A percentile compares a stretch with the other conserved stretches of the same genome.
These are phyloP conservation scores for Wickerhamomyces chambardii DNA, from an alignment of 805 yeast genomes.

Conservation along the genomic window DNA sequence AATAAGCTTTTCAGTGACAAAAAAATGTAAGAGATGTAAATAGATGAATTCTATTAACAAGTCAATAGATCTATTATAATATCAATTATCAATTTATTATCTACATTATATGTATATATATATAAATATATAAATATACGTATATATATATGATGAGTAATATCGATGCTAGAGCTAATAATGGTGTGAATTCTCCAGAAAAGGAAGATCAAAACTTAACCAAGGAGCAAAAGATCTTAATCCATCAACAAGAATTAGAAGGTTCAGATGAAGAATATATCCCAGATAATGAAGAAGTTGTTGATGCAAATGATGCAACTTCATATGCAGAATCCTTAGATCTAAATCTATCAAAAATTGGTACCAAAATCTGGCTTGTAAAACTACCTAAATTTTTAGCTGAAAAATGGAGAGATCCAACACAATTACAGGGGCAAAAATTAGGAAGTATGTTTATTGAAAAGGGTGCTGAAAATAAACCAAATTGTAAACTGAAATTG, in stretches of 20 bases:
- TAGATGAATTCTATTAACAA: no score
- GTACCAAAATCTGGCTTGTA: constrained; percentile 85
- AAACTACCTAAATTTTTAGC: constrained; percentile 83
- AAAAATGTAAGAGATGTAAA: no score
- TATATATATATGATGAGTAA: no score
- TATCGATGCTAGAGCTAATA: no score
- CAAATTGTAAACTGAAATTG: constrained; percentile 35
- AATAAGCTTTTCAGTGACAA: no score
- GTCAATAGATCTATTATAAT: no score
- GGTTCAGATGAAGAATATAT: constrained; percentile 28
- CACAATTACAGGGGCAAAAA: constrained; percentile 58
- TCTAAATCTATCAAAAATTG: constrained; percentile 53
- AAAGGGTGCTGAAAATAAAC: constrained; percentile 29
- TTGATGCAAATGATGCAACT: constrained; percentile 35
- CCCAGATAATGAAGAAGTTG: constrained; percentile 32
- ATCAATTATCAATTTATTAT: no score
- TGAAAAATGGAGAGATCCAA: constrained; percentile 66
- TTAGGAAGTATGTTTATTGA: constrained; percentile 75
- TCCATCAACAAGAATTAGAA: constrained; percentile 16
- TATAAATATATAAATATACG: no score
- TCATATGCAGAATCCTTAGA: constrained; percentile 63
- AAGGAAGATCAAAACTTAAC: not conserved
- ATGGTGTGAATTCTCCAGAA: not conserved
- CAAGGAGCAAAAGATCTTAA: constrained; percentile 9
- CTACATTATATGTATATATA: no score